Evolutionary conservation across 345 rosid species (phyloP).

Genomic region (Citropsis articulata): DNA sequence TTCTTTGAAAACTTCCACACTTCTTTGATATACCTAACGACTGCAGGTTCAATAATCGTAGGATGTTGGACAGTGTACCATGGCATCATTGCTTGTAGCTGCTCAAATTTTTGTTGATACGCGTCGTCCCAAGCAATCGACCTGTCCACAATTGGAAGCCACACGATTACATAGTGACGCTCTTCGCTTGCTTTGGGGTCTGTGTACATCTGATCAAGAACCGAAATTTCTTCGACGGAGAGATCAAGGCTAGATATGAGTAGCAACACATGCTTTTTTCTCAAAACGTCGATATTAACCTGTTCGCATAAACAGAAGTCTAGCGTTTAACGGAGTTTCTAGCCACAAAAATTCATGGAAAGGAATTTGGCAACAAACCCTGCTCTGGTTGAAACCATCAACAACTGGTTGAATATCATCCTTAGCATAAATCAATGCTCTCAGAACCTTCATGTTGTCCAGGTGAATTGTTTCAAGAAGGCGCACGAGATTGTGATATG

Average conservation of each 20-base stretch:
- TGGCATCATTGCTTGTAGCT: constrained; percentile 23
- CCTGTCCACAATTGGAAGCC: constrained; percentile 44
- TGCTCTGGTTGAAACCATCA: constrained; percentile 26
- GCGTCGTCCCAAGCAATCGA: constrained; percentile 24
- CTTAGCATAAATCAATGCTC: constrained; percentile 33
- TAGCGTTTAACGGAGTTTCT: neutral
- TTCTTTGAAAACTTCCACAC: constrained; percentile 28
- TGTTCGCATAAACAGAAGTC: constrained; percentile 2
- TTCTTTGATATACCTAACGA: constrained; percentile 32
- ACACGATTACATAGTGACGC: constrained; percentile 32
- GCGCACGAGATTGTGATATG: constrained; percentile 34
- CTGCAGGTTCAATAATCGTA: constrained; percentile 25
- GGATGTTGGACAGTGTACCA: constrained; percentile 37
- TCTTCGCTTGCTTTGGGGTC: constrained; percentile 7
- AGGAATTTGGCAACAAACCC: constrained; percentile 20
- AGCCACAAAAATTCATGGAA: neutral
- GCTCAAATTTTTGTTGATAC: constrained; percentile 21
- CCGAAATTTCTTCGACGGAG: constrained; percentile 28
- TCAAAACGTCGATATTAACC: constrained; percentile 26
- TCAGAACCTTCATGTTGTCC: constrained; percentile 43
- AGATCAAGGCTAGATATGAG: constrained; percentile 39
- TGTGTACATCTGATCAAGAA: constrained; percentile 25
- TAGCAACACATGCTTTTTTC: constrained; percentile 28
- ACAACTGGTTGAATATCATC: constrained; percentile 42
- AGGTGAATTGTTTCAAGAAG: constrained; percentile 32